Evolutionary conservation across 176 grass and related monocot species (phyloP), one percentile per base, ranked within the genome.

Genomic region (Tillandsia leiboldiana): DNA sequence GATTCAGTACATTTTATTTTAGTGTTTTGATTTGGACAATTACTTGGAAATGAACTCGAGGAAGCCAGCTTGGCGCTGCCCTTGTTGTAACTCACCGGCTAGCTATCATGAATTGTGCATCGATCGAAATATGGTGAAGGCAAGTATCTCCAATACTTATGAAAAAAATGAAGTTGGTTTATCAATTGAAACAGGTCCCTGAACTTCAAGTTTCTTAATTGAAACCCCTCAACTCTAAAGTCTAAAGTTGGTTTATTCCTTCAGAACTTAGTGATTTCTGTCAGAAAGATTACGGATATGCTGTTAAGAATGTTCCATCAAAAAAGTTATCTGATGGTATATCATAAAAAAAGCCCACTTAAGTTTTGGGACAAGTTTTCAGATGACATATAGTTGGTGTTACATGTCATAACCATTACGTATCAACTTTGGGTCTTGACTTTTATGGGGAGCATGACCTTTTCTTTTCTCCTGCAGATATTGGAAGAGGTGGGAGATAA

Each of bases 1-100:
- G 53, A 82, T 57, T 53, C 50, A 51, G 0, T 12, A 2, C 53
- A 0, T 74, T 48, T 73, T 70, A 2, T 75, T 61, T 75, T 74
- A 99, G 95, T 99, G 89, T 81, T 99, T 94, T 88, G 95, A 99
- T 82, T 99, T 93, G 71, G 78, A 93, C 26, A 99, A 86, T 79
- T 99, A 90, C 80, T 84, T 94, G 80, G 87, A 88, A 72, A 84
- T 99, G 78, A 99, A 99, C 79, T 88, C 51, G 15, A 90, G 85
- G 69, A 99, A 93, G 64, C 95, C 90, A 12, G 76, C 66, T 47
- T 99, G 95, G 90, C 86, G 90, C 14, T 99, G 95, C 67, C 90
- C 95, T 70, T 87, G 51, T 80, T 99, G 95, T 71, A 87, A 84
- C 62, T 90, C 84, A 48, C 82, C 87, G 75, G 77, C 80, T 79